Conservation (phyloP, 257 asterid genomes). For the Rhazya stricta region DNA sequence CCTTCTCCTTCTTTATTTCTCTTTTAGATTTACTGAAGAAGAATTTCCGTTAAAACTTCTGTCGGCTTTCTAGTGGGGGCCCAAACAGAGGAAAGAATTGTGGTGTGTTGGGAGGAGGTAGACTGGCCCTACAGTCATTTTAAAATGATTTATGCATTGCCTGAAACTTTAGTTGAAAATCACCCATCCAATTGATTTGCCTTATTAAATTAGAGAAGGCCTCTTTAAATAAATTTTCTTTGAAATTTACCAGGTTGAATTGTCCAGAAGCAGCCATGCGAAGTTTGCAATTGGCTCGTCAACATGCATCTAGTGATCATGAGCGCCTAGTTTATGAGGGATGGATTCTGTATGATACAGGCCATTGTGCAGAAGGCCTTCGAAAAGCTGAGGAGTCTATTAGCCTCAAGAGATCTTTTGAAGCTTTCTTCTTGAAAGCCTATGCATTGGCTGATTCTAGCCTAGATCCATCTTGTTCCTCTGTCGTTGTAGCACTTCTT, state of each 20-base stretch:
- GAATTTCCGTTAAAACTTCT: neutral
- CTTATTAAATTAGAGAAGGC: neutral
- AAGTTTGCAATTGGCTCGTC: constrained; percentile 89
- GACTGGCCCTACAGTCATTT: neutral
- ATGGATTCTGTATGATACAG: constrained; percentile 93
- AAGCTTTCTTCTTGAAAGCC: constrained; percentile 98
- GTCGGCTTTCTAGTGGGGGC: neutral
- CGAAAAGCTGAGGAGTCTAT: constrained; percentile 94
- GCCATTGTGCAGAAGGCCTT: constrained; percentile 95
- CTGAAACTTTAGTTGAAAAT: neutral
- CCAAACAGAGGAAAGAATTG: neutral
- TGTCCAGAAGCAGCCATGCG: constrained; percentile 99
- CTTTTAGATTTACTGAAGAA: neutral
- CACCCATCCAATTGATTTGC: neutral
- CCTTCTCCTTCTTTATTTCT: neutral
- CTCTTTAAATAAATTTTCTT: constrained; percentile 10
- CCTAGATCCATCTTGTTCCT: constrained; percentile 86
- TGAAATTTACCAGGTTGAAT: constrained; percentile 54
- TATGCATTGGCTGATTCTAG: constrained; percentile 98
- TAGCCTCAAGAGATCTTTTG: constrained; percentile 83
- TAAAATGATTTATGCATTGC: neutral
- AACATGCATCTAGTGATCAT: constrained; percentile 81
- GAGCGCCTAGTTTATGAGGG: constrained; percentile 95
- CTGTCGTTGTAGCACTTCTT: constrained; percentile 81
- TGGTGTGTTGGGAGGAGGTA: neutral